Evolutionary conservation across 2,329 filamentous ascomycete genomes (phyloP), one percentile per base, ranked within the genome.

Genomic region (Ophiostoma sp.): DNA sequence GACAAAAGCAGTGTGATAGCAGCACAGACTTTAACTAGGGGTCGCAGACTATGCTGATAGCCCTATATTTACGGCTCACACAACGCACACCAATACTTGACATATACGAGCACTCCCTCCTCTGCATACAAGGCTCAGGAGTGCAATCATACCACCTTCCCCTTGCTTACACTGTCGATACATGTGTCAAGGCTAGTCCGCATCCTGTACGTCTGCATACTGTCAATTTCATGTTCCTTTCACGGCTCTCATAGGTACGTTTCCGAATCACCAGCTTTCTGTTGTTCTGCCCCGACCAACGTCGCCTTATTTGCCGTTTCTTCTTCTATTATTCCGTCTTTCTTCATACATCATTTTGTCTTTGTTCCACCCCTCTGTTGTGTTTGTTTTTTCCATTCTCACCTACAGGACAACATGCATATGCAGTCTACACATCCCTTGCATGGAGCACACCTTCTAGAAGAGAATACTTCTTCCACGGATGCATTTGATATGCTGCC

Each of bases 381-480:
- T 27, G 38, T 42, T n/a, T 62, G 40, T 42, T 63, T 42, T 44
- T n/a, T 63, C 42, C 44, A 40, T 63, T 42, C 60, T 63, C 60
- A 63, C 60, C 38, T 60, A 60, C 55, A 60, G n/a, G 40, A 63
- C 27, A 27, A 27, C 60, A 14, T 63, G 40, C 60, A 63, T 60
- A 60, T 18, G 40, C 58, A 62, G 11, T 12, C n/a, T 18, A 27
- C 40, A 14, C 27, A 18, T 40, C 60, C 60, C 60, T 42, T 63
- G 60, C 60, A 63, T 63, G 60, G 60, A 63, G 42, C 55, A 42
- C 16, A 11, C 16, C 60, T 63, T 63, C 60, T 63, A 63, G 60
- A 63, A 63, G 60, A 9, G 16, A 63, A 11, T 3, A 2, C 5
- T n/a, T 42, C 16, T 44, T n/a, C 36, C 16, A 36, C 9, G 16